Percentiles rank a stretch among this genome's conserved stretches.
phyloP scores from a whole-genome alignment of 2,329 filamentous ascomycete genomes.

The Botryotinia globosa region DNA sequence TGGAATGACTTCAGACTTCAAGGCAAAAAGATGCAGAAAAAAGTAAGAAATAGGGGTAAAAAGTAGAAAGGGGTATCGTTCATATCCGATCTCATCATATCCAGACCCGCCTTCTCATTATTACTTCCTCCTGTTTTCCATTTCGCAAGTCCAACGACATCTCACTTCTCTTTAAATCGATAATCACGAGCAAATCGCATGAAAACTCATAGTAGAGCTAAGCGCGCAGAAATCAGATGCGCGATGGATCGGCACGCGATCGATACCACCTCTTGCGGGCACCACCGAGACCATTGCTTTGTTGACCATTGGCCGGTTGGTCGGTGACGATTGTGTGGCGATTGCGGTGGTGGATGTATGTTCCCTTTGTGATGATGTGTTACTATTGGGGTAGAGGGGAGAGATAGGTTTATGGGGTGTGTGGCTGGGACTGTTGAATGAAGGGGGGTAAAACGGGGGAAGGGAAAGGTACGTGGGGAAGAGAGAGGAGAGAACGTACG shows the following conservation, averaged over 20 bases:
- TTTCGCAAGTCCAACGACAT: background rate
- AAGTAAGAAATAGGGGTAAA: background rate
- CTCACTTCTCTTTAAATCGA: background rate
- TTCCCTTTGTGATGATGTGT: constrained; percentile 10
- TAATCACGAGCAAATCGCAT: background rate
- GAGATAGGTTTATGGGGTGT: too few species aligned
- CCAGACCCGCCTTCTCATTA: background rate
- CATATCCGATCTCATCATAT: background rate
- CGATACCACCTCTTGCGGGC: constrained; percentile 23
- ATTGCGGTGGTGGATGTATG: constrained; percentile 19
- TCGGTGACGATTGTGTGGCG: constrained; percentile 4
- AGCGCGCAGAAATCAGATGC: background rate
- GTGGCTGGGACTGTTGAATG: constrained; percentile 14
- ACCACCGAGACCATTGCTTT: background rate
- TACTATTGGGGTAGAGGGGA: background rate
- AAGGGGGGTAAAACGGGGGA: constrained; percentile 29
- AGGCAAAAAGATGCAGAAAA: background rate
- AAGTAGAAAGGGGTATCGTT: background rate
- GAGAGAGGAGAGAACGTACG: constrained; percentile 25
- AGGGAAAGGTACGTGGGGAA: constrained; percentile 2
- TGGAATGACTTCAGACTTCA: background rate
- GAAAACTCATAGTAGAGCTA: background rate
- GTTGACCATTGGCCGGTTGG: constrained; percentile 4
- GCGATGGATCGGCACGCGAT: constrained; percentile 2
- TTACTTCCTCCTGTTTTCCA: background rate